Evolutionary conservation across 495 filamentous ascomycete species (phyloP).

Genomic region (Neurospora cerealis): DNA sequence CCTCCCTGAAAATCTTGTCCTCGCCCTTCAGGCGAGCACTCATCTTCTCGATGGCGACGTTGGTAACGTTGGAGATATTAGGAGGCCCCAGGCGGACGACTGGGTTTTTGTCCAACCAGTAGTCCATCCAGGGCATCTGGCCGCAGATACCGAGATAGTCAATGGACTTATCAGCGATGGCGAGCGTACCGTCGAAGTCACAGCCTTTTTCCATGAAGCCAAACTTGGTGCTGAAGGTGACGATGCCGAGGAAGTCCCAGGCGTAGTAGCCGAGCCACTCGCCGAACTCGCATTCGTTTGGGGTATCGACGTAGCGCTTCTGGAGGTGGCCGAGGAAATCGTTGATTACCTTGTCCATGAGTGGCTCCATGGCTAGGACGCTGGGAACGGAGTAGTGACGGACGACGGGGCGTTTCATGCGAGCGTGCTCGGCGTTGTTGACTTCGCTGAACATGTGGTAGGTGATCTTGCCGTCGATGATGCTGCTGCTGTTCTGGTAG

Average conservation of each 20-base stretch:
- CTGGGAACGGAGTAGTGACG: conserved; percentile 26
- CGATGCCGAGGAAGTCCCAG: conserved; percentile 36
- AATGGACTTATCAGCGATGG: conserved; percentile 11
- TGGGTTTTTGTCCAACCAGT: conserved; percentile 22
- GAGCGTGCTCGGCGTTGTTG: conserved; percentile 22
- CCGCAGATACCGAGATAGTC: conserved; percentile 17
- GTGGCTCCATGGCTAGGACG: conserved; percentile 24
- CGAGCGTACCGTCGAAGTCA: conserved; percentile 17
- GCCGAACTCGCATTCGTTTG: conserved; percentile 11
- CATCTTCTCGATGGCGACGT: conserved; percentile 12
- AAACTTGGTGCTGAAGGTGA: conserved; percentile 29
- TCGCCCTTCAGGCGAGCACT: conserved; percentile 13
- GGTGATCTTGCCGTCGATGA: conserved; percentile 27
- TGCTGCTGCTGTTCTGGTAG: conserved; percentile 27
- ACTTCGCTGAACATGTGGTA: conserved; percentile 28
- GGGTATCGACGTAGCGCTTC: conserved; percentile 12
- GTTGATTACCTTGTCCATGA: conserved; percentile 24
- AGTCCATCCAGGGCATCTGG: conserved; percentile 24
- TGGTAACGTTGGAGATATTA: conserved; percentile 13
- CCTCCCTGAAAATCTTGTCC: conserved; percentile 9
- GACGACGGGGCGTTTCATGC: conserved; percentile 26
- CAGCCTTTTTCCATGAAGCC: conserved; percentile 17
- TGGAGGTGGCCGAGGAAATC: conserved; percentile 20
- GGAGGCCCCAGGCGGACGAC: conserved; percentile 11
- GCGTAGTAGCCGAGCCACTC: conserved; percentile 22